Conservation (phyloP, 2,329 filamentous ascomycete species). For the Chlorencoelia australis region DNA sequence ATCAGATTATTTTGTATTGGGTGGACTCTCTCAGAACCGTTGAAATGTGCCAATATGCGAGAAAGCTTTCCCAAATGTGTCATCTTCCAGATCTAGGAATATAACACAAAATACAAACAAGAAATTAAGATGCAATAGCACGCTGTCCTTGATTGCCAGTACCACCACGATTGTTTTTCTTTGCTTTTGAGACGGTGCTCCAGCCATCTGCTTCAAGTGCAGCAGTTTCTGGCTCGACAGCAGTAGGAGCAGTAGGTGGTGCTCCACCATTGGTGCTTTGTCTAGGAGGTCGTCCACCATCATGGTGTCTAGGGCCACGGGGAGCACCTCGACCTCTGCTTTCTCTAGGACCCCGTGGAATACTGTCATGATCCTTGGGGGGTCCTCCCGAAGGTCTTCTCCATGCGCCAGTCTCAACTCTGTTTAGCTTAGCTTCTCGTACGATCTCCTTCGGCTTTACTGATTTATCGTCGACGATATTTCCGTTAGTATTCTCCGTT, state of each 20-base stretch:
- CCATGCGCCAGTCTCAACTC: slow-evolving; percentile 51
- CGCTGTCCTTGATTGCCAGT: slow-evolving; percentile 21
- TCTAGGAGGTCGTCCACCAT: slow-evolving; percentile 18
- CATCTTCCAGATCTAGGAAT: slow-evolving; percentile 2
- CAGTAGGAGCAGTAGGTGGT: slow-evolving; percentile 34
- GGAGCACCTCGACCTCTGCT: slow-evolving; percentile 31
- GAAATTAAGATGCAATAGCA: slow-evolving; percentile 25
- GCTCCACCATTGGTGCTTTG: slow-evolving; percentile 32
- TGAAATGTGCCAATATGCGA: slow-evolving; percentile 5
- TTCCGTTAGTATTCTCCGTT: slow-evolving; percentile 27
- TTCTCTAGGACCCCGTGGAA: slow-evolving; percentile 32
- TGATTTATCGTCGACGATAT: slow-evolving; percentile 39
- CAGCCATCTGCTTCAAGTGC: slow-evolving; percentile 50
- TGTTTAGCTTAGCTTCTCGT: slow-evolving; percentile 43
- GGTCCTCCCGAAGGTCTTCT: slow-evolving; percentile 39
- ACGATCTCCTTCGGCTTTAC: slow-evolving; percentile 36
- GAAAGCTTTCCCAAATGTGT: slow-evolving; percentile 7
- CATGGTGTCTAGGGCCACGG: slow-evolving; percentile 22
- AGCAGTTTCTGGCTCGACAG: slow-evolving; percentile 28
- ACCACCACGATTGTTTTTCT: slow-evolving; percentile 28
- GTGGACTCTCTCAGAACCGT: slow-evolving; percentile 3
- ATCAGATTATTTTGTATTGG: slow-evolving; percentile 2
- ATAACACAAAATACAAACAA: slow-evolving; percentile 4
- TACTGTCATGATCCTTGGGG: slow-evolving; percentile 29
- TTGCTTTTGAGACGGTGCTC: slow-evolving; percentile 43